Evolutionary conservation across 2,329 filamentous ascomycete species (phyloP), one percentile per base, ranked within the genome.

Genomic region (Phialophora tarda): DNA sequence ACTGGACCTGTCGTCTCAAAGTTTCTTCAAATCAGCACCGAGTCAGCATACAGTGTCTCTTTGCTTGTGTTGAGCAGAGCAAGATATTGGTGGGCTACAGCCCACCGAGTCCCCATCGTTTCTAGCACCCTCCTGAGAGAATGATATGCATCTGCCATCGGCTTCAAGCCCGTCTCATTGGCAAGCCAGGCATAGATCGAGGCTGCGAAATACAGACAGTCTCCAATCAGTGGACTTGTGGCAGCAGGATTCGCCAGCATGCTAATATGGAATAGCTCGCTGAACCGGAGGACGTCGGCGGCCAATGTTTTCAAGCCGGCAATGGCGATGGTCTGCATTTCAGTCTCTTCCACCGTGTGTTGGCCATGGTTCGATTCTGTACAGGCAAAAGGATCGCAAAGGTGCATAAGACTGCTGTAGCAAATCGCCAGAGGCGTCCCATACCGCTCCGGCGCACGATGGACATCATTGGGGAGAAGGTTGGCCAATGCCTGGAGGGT

Each of bases 191-290:
- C 71, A 71, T 73, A 77, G 38, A 74, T 78, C 14, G 75, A 73
- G 17, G 76, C 75, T 5, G 74, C 74, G 59, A 76, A 71, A 65
- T 78, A 79, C n/a, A 78, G 38, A 57, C 72, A 71, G 56, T 78
- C 75, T 8, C 75, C 71, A 11, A 75, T 60, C 28, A 74, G 64
- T 7, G 73, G 72, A 58, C 71, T 72, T 34, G 68, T 69, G 4
- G 66, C 63, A 23, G 68, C 59, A 3, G 65, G 61, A 53, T 72
- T 68, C 11, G 63, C 38, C 12, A 34, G 51, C 58, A 73, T 71
- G n/a, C 21, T 53, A 5, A 23, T 23, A 21, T 67, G 54, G 2
- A 73, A 57, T 10, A 66, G 47, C 5, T 62, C 62, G 48, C 60
- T 68, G 61, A 73, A 71, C 11, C 65, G 55, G 11, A 72, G 51